Conservation (phyloP, 352 stramenopile genomes). For the Phytophthora pini region DNA sequence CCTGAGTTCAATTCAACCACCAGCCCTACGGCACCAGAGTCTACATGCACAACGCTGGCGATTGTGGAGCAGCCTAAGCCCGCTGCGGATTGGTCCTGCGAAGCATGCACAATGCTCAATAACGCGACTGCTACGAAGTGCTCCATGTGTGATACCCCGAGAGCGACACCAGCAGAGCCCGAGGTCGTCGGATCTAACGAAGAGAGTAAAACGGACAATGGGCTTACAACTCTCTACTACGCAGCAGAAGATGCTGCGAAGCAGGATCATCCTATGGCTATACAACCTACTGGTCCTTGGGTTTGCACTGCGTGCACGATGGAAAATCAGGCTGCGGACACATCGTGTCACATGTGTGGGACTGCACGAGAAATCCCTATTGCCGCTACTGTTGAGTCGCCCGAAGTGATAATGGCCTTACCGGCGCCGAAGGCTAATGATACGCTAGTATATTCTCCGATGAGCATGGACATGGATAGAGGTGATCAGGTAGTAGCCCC, state of each 20-base stretch:
- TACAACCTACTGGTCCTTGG: constrained; percentile 43
- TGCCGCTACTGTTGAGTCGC: constrained; percentile 38
- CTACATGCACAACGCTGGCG: constrained; percentile 57
- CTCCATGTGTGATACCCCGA: constrained; percentile 70
- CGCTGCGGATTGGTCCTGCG: constrained; percentile 69
- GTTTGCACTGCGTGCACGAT: constrained; percentile 80
- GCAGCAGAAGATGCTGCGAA: constrained; percentile 61
- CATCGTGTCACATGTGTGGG: constrained; percentile 76
- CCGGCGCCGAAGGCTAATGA: constrained; percentile 34
- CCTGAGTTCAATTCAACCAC: constrained; percentile 16
- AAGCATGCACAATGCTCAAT: constrained; percentile 85
- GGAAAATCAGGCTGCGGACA: constrained; percentile 67
- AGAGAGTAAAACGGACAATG: constrained; percentile 44
- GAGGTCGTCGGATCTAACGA: constrained; percentile 24
- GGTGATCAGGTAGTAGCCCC: constrained; percentile 7
- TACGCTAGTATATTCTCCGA: constrained; percentile 33
- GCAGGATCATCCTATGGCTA: constrained; percentile 31
- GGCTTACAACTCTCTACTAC: constrained; percentile 74
- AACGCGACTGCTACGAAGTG: constrained; percentile 61
- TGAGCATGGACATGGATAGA: constrained; percentile 49
- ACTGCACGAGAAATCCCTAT: constrained; percentile 55
- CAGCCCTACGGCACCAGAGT: constrained; percentile 27
- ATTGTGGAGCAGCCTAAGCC: constrained; percentile 39
- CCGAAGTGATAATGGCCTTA: constrained; percentile 43
- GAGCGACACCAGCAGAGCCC: constrained; percentile 32